phyloP scores from a whole-genome alignment of 176 grass and related monocot species.

The Secale cereale region DNA sequence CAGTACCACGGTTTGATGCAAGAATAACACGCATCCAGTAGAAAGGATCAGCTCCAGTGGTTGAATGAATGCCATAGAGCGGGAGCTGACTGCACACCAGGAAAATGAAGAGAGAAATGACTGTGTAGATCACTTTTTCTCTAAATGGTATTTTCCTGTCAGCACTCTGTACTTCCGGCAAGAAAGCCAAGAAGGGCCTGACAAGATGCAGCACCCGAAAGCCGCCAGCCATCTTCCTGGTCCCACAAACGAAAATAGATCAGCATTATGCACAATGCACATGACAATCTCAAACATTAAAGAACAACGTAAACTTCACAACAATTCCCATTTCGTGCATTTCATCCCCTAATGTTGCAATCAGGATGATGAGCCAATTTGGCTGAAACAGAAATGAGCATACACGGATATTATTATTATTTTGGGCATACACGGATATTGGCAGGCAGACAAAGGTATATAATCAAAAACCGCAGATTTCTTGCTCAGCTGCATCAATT shows the following conservation, averaged over 20 bases:
- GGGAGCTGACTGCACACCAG: slow-evolving; percentile 79
- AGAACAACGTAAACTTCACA: not conserved
- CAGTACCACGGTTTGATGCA: slow-evolving; percentile 75
- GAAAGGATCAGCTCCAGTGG: slow-evolving; percentile 71
- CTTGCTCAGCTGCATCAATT: not conserved
- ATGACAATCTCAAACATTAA: not conserved
- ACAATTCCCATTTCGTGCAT: not conserved
- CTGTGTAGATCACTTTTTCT: slow-evolving; percentile 78
- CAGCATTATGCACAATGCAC: not conserved
- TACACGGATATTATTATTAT: not conserved
- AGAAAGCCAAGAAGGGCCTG: slow-evolving; percentile 69
- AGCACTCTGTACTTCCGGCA: slow-evolving; percentile 78
- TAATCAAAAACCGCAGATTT: not conserved
- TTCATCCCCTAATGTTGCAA: not conserved
- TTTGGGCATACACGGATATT: not conserved
- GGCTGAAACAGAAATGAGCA: not conserved
- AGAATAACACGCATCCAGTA: slow-evolving; percentile 93
- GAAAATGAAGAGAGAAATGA: slow-evolving; percentile 78
- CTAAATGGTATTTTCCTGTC: slow-evolving; percentile 76
- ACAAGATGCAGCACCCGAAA: slow-evolving; percentile 72
- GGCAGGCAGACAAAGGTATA: not conserved
- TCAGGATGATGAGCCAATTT: not conserved
- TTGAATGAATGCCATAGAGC: slow-evolving; percentile 76
- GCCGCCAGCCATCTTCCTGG: slow-evolving; percentile 55
- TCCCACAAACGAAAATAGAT: not conserved